Base-by-base conservation (phyloP, 2,329 filamentous ascomycete species). In the Akanthomyces dipterigenus region DNA sequence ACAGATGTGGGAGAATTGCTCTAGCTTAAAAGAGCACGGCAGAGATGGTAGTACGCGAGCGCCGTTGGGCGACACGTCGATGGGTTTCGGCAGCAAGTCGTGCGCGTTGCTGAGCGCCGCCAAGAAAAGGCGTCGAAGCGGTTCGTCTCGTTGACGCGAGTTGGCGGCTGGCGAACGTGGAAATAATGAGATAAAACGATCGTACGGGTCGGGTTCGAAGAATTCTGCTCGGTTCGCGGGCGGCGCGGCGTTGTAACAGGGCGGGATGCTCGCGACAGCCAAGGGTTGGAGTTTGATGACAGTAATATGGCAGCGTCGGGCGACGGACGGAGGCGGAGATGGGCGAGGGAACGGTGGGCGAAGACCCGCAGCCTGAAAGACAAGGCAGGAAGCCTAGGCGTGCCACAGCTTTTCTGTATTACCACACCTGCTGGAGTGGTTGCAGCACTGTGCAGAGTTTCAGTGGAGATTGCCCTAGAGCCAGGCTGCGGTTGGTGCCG, bases 311-410 rank as follows among this genome's bases (percentile, higher is more conserved):
- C 55, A 60, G 34, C 16, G 50, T 54, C 49, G 50, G 60, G 60
- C 53, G 28, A 57, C 26, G 45, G 58, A 34, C 22, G 45, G 54
- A 40, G 50, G 59, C 51, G 53, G 60, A 62, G 60, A 61, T 36
- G 59, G 51, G 53, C 28, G 54, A 34, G 53, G 53, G 18, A 55
- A 49, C 22, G 36, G 11, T 14, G 40, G 38, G 60, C 38, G 50
- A 61, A 59, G 45, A 22, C 20, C 54, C 51, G 64, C 28, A 8
- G 62, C 64, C 65, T 63, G 62, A 63, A 54, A 62, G 34, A 55
- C 58, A 53, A 68, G 60, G 65, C 51, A 61, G 12, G 28, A 28
- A 28, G 28, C 26, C 42, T n/a, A 18, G 57, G 24, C 28, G 49
- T 54, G 36, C n/a, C 49, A 46, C 49, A 59, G 56, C 48, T 38